Percentiles rank a stretch among this genome's conserved stretches.
Evolutionary conservation across 495 filamentous ascomycete species (phyloP).

Genomic region (Penicillium cataractarum): DNA sequence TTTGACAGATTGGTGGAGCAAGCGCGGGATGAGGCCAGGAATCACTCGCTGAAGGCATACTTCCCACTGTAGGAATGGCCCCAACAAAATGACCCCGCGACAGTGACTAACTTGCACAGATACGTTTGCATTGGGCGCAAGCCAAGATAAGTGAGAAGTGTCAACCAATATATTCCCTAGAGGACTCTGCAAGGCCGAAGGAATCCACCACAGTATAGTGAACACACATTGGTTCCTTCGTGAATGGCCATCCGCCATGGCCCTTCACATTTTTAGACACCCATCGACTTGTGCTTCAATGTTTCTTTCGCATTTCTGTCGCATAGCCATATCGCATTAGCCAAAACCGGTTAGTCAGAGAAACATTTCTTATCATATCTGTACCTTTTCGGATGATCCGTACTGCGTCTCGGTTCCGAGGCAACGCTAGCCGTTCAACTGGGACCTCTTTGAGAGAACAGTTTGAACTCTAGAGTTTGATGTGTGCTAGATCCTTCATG

Average conservation of each 20-base stretch:
- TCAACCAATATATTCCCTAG: neutral
- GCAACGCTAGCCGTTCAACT: neutral
- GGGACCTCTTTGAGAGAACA: neutral
- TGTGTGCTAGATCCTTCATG: conserved; percentile 1
- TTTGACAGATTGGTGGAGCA: conserved; percentile 67
- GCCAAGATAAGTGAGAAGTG: conserved; percentile 24
- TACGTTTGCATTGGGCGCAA: conserved; percentile 64
- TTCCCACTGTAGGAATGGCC: conserved; percentile 67
- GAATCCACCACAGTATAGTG: too few relatives aligned
- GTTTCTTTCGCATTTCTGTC: conserved; percentile 16
- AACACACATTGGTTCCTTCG: too few relatives aligned
- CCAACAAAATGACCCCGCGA: neutral
- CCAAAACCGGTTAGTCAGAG: conserved; percentile 29
- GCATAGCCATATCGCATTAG: conserved; percentile 26
- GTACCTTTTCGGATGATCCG: neutral
- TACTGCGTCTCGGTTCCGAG: neutral
- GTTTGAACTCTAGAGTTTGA: neutral
- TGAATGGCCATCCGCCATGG: neutral
- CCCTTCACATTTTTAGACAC: neutral
- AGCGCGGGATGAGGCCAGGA: conserved; percentile 68
- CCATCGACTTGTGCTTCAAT: neutral
- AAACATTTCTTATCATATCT: conserved; percentile 11
- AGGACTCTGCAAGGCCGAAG: neutral
- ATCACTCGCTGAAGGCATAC: conserved; percentile 70
- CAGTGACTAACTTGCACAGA: conserved; percentile 37